These are phyloP conservation scores for Tulasnella sp. DNA, from an alignment of 768 basidiomycete species.

Conservation along the genomic window DNA sequence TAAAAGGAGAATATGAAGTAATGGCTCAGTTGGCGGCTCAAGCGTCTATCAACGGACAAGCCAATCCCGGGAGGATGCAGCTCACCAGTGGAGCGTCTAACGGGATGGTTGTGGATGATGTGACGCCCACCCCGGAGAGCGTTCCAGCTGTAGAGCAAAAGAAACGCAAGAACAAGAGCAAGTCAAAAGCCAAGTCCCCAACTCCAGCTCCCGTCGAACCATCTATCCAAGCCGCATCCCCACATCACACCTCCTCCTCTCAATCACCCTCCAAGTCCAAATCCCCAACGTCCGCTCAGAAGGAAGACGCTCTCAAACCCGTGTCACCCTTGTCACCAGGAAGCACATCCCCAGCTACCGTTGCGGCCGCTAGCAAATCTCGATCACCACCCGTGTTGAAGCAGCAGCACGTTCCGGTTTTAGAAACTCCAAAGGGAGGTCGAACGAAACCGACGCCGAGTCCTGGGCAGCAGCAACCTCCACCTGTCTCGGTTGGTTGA, in stretches of 20 bases:
- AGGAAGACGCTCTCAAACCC: slow-evolving; percentile 17
- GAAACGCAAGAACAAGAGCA: slow-evolving; percentile 14
- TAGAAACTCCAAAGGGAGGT: slow-evolving; percentile 4
- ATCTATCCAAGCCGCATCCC: background rate
- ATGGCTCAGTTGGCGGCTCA: background rate
- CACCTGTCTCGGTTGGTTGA: background rate
- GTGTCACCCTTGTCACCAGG: slow-evolving; percentile 9
- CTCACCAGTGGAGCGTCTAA: background rate
- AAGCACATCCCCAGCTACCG: background rate
- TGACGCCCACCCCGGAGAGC: background rate
- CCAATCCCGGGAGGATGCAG: background rate
- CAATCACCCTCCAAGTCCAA: slow-evolving; percentile 9
- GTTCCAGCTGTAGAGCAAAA: background rate
- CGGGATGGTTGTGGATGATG: background rate
- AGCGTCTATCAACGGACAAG: background rate
- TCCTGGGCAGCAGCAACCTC: background rate
- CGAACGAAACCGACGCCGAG: background rate
- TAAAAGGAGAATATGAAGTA: slow-evolving; percentile 79
- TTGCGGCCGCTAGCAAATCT: background rate
- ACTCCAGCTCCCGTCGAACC: background rate
- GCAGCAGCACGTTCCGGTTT: background rate
- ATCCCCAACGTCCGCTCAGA: background rate
- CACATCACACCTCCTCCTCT: background rate
- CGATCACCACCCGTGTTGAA: background rate
- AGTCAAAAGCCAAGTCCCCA: slow-evolving; percentile 13